Evolutionary conservation across 345 rosid species (phyloP), one percentile per base, ranked within the genome.

Genomic region (Streptanthus diversifolius): DNA sequence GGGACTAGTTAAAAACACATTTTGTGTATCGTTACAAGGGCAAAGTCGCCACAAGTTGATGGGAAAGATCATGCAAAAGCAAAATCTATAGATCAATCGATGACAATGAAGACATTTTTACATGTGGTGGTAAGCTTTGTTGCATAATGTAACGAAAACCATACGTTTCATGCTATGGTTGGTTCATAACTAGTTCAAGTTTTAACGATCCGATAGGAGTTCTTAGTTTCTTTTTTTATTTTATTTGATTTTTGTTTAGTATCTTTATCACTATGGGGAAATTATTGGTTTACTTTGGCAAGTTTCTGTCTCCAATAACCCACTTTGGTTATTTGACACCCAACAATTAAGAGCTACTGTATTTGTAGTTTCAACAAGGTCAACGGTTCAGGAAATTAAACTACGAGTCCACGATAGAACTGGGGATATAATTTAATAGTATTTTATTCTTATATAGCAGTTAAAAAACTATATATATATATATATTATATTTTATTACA

Each of bases 1-100:
- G 65, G 54, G 81, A 73, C 81, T 83, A 44, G 57, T 63, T 64
- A 44, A 43, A 47, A 72, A 80, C 80, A 85, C 66, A 65, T 70
- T 63, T 53, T 10, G 13, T 39, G 81, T 76, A 76, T 80, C 80
- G 14, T 81, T 77, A 24, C 13, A 55, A 59, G 48, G 74, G 87
- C 75, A 82, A 82, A 83, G 73, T 81, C 82, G 51, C 77, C 79
- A 81, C 85, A 85, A 78, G 87, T 78, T 86, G 88, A 80, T 65
- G 84, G 76, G 79, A 80, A 53, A 74, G 72, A 51, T 72, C 61
- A 58, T 47, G 60, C 44, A 81, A 72, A 72, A 74, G 71, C 66
- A 54, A 44, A 69, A 69, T 70, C 75, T 45, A 14, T 69, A 49
- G 40, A 66, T 64, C 72, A 57, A 65, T 75, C 72, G 79, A 80